Base-by-base conservation (phyloP, 306 rosid species). In the Ormosia semicastrata region DNA sequence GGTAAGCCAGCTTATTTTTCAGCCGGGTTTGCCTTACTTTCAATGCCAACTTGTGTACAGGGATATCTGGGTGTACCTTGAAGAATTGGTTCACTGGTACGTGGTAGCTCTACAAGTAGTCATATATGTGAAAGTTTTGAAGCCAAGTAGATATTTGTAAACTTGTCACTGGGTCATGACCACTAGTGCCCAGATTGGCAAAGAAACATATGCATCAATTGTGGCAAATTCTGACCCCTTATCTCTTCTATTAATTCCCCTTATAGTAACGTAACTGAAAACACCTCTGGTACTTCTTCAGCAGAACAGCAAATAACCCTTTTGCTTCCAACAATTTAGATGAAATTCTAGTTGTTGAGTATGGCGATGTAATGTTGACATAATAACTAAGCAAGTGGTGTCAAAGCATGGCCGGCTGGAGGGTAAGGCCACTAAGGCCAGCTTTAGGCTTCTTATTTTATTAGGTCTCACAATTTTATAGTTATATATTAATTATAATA, bases 131-230 rank as follows among this genome's bases (percentile, higher is more conserved):
- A 40, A 80, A 83, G 75, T 67, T 87, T 77, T 82, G 85, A 80
- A 73, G 49, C 73, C 24, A 66, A 41, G 56, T 79, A 74, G 82
- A 59, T 60, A 67, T 75, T 43, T 71, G 76, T 79, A 33, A 17
- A 71, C 11, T 69, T 83, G 77, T 73, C 56, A 80, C 62, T 74
- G 43, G 83, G 84, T 46, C 85, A 46, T 70, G 83, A 72, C 83
- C 40, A 75, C 10, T 24, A 32, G 53, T 72, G 63, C 89, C 91
- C 86, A 84, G 89, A 88, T 91, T 91, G 87, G 90, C 89, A 17
- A 70, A 81, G 62, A 81, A 73, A 66, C 56, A 33, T 43, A 69
- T 60, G 87, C 82, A 69, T 82, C 87, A 3, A 88, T 83, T 86
- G 89, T 75, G 93, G 86, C 86, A 46, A 89, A 83, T 80, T 66